phyloP scores from a whole-genome alignment of 257 asterid genomes.

The Nicotiana knightiana region DNA sequence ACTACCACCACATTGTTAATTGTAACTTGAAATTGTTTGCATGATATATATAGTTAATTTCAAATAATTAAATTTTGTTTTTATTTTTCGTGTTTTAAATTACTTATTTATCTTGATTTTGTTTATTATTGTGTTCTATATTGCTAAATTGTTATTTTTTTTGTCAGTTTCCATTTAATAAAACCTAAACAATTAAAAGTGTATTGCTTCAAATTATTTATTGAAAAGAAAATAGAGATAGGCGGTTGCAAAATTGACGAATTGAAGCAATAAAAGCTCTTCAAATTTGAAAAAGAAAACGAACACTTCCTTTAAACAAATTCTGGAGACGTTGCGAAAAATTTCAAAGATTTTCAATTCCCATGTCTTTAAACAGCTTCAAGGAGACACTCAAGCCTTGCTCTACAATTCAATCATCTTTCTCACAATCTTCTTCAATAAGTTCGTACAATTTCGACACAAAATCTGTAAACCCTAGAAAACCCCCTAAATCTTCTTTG shows the following conservation, averaged over 20 bases:
- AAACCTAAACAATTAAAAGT: too few species aligned
- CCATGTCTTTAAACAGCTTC: conserved; percentile 76
- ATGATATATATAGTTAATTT: neutral
- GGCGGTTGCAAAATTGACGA: neutral
- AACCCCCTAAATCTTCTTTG: conserved; percentile 85
- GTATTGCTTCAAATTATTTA: too few species aligned
- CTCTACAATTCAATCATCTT: conserved; percentile 25
- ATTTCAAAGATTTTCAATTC: neutral
- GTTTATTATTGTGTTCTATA: too few species aligned
- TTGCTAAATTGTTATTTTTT: neutral
- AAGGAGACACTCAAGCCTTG: conserved; percentile 88
- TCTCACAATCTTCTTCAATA: conserved; percentile 21
- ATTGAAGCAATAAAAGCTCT: neutral
- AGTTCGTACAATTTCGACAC: conserved; percentile 30
- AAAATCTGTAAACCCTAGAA: conserved; percentile 34
- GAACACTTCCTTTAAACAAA: neutral
- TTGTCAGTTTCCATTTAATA: too few species aligned
- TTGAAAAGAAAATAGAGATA: neutral
- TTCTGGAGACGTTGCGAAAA: neutral
- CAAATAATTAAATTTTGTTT: too few species aligned
- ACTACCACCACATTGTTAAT: neutral
- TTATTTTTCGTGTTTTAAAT: too few species aligned
- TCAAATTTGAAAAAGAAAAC: neutral
- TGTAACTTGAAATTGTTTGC: neutral
- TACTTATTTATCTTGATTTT: too few species aligned